Evolutionary conservation across 2,329 filamentous ascomycete species (phyloP), one percentile per base, ranked within the genome.

Genomic region (Fusarium fracticaudum): DNA sequence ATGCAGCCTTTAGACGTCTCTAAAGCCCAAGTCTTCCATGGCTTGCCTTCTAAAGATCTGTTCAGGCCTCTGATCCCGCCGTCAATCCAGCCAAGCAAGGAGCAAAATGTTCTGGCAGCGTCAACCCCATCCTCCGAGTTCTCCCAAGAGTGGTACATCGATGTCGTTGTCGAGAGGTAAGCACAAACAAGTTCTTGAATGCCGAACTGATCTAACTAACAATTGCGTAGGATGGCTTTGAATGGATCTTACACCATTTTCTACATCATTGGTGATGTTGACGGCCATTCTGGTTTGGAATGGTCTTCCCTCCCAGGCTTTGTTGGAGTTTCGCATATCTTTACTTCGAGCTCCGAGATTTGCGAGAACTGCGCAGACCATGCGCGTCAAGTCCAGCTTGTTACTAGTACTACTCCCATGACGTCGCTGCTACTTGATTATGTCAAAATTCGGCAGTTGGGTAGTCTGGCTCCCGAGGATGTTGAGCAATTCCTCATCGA

Each of bases 141-240:
- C n/a, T 44, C n/a, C 9, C 43, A 44, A 44, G 43, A 44, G 15
- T 44, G 43, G 43, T 44, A 44, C n/a, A 17, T 44, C n/a, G 43
- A 44, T 44, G 43, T 44, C 14, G 43, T 44, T 44, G 43, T 44
- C 43, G 43, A 44, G 15, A 44, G 43, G 43, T 44, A 44, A 44
- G 41, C n/a, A 24, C 41, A 44, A 18, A 17, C 41, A 43, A 43
- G 13, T 8, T 43, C 22, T n/a, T 43, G 8, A 43, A 11, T 10
- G 11, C 1, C 38, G 1, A 40, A 7, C 1, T 0, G 18, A 1
- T 17, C 15, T 24, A 15, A 44, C n/a, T 44, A 24, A 44, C n/a
- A 0, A 44, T 18, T 24, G 9, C 6, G 14, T n/a, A 44, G 43
- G n/a, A 44, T 44, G 43, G 43, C 43, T 11, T 7, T 44, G 14